These are phyloP conservation scores for Calocybe gangraenosa DNA, from an alignment of 768 basidiomycete species.

Conservation along the genomic window DNA sequence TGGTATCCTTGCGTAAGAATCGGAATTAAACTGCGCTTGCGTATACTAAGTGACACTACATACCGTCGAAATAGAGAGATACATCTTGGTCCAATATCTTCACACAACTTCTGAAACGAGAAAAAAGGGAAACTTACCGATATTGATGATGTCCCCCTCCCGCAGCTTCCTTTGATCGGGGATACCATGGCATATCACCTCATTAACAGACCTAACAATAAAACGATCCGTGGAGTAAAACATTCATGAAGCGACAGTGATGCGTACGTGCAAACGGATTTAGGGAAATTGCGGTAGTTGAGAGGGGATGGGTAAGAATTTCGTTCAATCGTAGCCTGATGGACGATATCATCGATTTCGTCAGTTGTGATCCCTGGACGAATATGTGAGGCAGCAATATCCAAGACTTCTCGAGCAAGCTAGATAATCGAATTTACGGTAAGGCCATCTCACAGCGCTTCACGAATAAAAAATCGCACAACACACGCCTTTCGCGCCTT, in stretches of 20 bases:
- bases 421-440: slow-evolving; percentile 26
- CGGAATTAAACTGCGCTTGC: background rate
- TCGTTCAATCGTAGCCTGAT: slow-evolving; percentile 86
- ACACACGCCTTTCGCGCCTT: slow-evolving; percentile 86
- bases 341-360: slow-evolving; percentile 90
- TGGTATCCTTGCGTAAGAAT: slow-evolving; percentile 62
- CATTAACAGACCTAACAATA: slow-evolving; percentile 74
- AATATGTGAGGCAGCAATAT: slow-evolving; percentile 82
- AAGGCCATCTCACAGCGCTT: background rate
- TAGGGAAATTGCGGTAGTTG: slow-evolving; percentile 88
- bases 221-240: background rate
- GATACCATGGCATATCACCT: slow-evolving; percentile 96
- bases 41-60: slow-evolving; percentile 8
- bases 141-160: slow-evolving; percentile 96
- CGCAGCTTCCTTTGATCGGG: slow-evolving; percentile 79
- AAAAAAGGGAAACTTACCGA: slow-evolving; percentile 47
- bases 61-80: slow-evolving; percentile 75
- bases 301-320: slow-evolving; percentile 93
- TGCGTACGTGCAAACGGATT: slow-evolving; percentile 93
- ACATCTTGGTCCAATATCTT: slow-evolving; percentile 49
- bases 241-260: background rate
- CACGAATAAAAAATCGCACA: slow-evolving; percentile 44
- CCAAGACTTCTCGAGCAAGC: slow-evolving; percentile 91
- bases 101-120: slow-evolving; percentile 5
- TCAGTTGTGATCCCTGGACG: slow-evolving; percentile 94